Percentiles rank a stretch among this genome's conserved stretches.
These are phyloP conservation scores for Simplicillium sp. DNA, from an alignment of 2,329 filamentous ascomycete species.

Conservation along the genomic window DNA sequence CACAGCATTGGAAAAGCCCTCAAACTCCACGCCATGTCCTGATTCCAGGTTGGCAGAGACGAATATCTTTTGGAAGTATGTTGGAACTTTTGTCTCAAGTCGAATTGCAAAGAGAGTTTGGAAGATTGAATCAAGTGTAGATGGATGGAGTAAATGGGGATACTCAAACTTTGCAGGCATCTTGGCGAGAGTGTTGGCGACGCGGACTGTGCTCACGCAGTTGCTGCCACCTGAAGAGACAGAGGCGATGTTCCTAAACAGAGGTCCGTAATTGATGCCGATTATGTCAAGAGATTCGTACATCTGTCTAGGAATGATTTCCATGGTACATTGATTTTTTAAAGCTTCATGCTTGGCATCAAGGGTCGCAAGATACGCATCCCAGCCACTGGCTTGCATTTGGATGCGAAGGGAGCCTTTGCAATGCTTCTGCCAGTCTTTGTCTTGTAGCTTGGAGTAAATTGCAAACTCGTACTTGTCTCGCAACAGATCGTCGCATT, in stretches of 20 bases:
- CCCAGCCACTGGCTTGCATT: constrained; percentile 12
- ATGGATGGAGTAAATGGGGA: constrained; percentile 46
- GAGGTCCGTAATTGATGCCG: constrained; percentile 40
- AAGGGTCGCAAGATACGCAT: constrained; percentile 11
- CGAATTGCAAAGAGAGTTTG: constrained; percentile 40
- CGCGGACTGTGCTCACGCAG: constrained; percentile 27
- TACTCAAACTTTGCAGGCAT: constrained; percentile 47
- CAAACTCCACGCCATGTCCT: constrained; percentile 22
- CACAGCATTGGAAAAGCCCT: constrained; percentile 29
- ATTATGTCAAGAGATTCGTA: constrained; percentile 40
- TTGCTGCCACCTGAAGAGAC: constrained; percentile 19
- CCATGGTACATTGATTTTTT: constrained; percentile 19
- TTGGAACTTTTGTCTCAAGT: constrained; percentile 38
- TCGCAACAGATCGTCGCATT: constrained; percentile 9
- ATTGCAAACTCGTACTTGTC: constrained; percentile 28
- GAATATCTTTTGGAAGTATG: constrained; percentile 33
- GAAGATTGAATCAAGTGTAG: constrained; percentile 46
- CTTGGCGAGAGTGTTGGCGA: constrained; percentile 38
- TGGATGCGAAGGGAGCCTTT: constrained; percentile 20
- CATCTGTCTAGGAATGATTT: constrained; percentile 31
- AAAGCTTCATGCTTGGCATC: constrained; percentile 13
- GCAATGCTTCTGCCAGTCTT: constrained; percentile 33
- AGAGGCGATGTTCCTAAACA: constrained; percentile 38
- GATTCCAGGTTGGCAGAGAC: constrained; percentile 29
- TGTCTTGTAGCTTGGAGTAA: constrained; percentile 32